Evolutionary conservation across 2,329 filamentous ascomycete species (phyloP), one percentile per base, ranked within the genome.

Genomic region (Chaetomium sp.): DNA sequence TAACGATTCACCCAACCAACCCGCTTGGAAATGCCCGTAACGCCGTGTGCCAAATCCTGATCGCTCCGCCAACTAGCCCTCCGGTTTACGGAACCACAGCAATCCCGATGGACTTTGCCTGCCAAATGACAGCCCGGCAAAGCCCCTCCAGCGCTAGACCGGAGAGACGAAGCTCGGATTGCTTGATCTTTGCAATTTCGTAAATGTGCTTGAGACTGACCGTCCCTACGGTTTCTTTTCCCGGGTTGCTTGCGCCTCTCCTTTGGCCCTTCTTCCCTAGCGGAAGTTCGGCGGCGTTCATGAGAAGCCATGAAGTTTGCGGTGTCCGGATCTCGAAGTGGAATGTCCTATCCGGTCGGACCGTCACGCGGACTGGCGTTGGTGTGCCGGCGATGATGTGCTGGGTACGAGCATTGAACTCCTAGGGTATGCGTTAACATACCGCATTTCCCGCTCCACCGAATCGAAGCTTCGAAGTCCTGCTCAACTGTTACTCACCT

Each of bases 151-250:
- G 71, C 48, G 81, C 79, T 65, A 89, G 69, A 1, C 87, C 88
- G 2, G 87, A 89, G 59, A 92, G 72, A 56, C 89, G 79, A 59
- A 85, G 74, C 72, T 94, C 89, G 52, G 80, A 76, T 63, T 89
- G 87, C 80, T 99, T 99, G 68, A 99, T 95, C 79, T 89, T 91
- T 62, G 94, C 94, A 72, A 99, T 97, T 76, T 97, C 92, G 74
- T 91, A 97, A 27, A 99, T 78, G 74, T 99, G 94, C 78, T 99
- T 99, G 67, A 99, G 75, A 66, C 87, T 94, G 54, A 99, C 80
- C 3, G 82, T 87, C 56, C 92, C 94, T n/a, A 95, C 82, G 6
- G 76, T 83, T 64, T 95, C 89, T 58, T 86, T 79, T 1, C 86
- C 88, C 0, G 89, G 87, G 54, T 84, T 87, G 67, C 78, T 79